A percentile compares a stretch with the other conserved stretches of the same genome.
Evolutionary conservation across 352 stramenopile species (phyloP).

Genomic region (Globisporangium nodosum): DNA sequence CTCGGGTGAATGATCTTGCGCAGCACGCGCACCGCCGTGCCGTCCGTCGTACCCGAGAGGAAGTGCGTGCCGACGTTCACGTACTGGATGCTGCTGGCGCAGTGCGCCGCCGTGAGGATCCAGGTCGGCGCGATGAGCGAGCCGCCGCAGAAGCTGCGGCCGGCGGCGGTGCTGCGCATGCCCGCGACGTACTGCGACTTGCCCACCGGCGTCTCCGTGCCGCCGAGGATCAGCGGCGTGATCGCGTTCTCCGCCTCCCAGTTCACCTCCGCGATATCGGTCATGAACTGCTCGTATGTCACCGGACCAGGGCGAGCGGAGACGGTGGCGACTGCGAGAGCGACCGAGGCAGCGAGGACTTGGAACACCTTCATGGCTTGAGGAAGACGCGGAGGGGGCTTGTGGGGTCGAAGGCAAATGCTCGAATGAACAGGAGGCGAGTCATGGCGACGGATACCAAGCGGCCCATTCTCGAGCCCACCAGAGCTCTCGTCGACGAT

Average conservation of each 20-base stretch:
- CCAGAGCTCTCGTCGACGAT: too few species aligned
- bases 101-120: constrained; percentile 46
- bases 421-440: not conserved
- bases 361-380: constrained; percentile 5
- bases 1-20: constrained; percentile 42
- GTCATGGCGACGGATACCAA: too few species aligned
- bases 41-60: constrained; percentile 32
- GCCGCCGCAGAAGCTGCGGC: constrained; percentile 21
- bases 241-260: constrained; percentile 14
- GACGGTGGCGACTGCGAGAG: not conserved
- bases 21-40: constrained; percentile 42
- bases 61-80: constrained; percentile 55
- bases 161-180: constrained; percentile 11
- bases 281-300: constrained; percentile 1
- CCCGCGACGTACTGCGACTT: constrained; percentile 28
- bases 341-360: not conserved
- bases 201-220: constrained; percentile 28
- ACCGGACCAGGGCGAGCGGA: not conserved
- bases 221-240: constrained; percentile 42
- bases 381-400: not conserved
- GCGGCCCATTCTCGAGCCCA: too few species aligned
- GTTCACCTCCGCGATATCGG: constrained; percentile 3
- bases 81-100: constrained; percentile 25
- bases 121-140: constrained; percentile 45
- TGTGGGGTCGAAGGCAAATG: constrained; percentile 1